These are phyloP conservation scores for Flaveria sonorensis DNA, from an alignment of 129 eudicot species.

Conservation along the genomic window DNA sequence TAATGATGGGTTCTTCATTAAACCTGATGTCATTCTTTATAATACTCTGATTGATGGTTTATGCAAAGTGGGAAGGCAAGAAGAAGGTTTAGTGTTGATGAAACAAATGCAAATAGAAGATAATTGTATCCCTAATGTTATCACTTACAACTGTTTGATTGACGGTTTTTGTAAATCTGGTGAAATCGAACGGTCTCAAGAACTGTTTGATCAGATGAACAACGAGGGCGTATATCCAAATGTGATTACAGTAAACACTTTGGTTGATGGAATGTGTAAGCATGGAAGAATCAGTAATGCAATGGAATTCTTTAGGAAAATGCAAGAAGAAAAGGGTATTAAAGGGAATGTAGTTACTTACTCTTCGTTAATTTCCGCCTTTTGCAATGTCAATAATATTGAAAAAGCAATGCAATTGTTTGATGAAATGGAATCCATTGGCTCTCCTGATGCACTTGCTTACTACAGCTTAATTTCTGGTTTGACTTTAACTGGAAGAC, in stretches of 20 bases:
- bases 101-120: slow-evolving; percentile 53
- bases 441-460: slow-evolving; percentile 62
- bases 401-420: slow-evolving; percentile 66
- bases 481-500: slow-evolving; percentile 59
- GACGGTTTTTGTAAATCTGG: slow-evolving; percentile 87
- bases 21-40: slow-evolving; percentile 70
- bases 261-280: slow-evolving; percentile 79
- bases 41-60: slow-evolving; percentile 77
- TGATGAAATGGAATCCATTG: slow-evolving; percentile 58
- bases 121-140: slow-evolving; percentile 52
- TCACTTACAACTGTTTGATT: slow-evolving; percentile 72
- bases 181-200: slow-evolving; percentile 54
- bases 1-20: slow-evolving; percentile 38
- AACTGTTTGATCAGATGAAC: slow-evolving; percentile 60
- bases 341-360: slow-evolving; percentile 66
- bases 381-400: slow-evolving; percentile 64
- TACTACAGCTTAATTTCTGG: slow-evolving; percentile 84
- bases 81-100: slow-evolving; percentile 59
- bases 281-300: slow-evolving; percentile 64
- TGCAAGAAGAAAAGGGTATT: slow-evolving; percentile 62
- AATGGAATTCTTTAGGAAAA: slow-evolving; percentile 51
- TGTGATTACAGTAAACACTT: slow-evolving; percentile 58
- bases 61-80: slow-evolving; percentile 83
- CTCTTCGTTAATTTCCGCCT: slow-evolving; percentile 62
- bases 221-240: slow-evolving; percentile 47